A percentile compares a stretch with the other conserved stretches of the same genome.
Evolutionary conservation across 2,329 filamentous ascomycete genomes (phyloP).

Genomic region (Pezizomycotina sp.): DNA sequence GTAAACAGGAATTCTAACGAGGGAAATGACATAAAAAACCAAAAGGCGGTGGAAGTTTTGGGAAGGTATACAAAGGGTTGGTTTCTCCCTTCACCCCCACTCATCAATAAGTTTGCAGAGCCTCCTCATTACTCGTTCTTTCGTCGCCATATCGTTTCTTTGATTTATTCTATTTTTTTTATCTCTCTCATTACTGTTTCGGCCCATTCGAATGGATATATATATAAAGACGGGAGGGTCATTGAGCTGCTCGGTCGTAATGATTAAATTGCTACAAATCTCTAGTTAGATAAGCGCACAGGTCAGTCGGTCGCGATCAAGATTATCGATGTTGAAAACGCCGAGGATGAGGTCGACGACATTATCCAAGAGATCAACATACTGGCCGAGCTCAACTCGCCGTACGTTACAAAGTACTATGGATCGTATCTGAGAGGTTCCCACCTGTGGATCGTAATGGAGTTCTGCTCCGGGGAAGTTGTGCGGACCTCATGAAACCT

Average conservation of each 20-base stretch:
- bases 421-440: constrained; percentile 92
- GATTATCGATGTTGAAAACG: constrained; percentile 95
- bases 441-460: constrained; percentile 98
- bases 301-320: constrained; percentile 95
- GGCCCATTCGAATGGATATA: constrained; percentile 4
- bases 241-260: neutral
- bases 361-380: constrained; percentile 99
- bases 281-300: constrained; percentile 60
- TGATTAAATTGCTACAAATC: constrained; percentile 18
- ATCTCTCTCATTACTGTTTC: neutral
- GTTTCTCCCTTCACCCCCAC: constrained; percentile 21
- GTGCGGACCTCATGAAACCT: constrained; percentile 87
- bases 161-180: neutral
- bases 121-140: no score
- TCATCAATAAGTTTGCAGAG: constrained; percentile 3
- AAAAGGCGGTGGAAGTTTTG: constrained; percentile 85
- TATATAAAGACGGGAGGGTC: neutral
- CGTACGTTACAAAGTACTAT: constrained; percentile 94
- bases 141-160: constrained; percentile 1
- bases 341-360: constrained; percentile 97
- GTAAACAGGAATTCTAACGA: neutral
- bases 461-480: constrained; percentile 97
- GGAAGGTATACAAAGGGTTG: constrained; percentile 95
- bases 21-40: constrained; percentile 23
- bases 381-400: constrained; percentile 84